A percentile compares a stretch with the other conserved stretches of the same genome.
These are phyloP conservation scores for Phlebopus sp. DNA, from an alignment of 1,284 basidiomycete species.

Conservation along the genomic window DNA sequence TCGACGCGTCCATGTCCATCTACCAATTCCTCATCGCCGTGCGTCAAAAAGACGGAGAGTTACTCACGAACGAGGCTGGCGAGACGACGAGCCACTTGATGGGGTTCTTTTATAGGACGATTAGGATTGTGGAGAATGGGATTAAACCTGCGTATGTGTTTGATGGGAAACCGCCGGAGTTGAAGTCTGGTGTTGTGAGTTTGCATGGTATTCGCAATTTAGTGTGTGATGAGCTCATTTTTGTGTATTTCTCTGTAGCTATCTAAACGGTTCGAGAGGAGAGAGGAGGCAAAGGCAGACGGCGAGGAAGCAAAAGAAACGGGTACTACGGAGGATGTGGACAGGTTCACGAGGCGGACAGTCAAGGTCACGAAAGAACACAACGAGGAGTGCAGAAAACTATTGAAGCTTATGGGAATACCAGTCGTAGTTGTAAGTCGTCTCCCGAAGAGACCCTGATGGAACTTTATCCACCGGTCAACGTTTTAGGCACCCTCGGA, in stretches of 20 bases:
- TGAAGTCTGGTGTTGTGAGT: conserved; percentile 95
- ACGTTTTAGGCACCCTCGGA: conserved; percentile 85
- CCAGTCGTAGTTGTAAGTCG: conserved; percentile 88
- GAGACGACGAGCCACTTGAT: conserved; percentile 98
- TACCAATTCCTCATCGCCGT: conserved; percentile 99
- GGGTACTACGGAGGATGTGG: conserved; percentile 87
- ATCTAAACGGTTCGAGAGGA: conserved; percentile 86
- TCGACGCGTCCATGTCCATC: conserved; percentile 96
- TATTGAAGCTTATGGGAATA: conserved; percentile 95
- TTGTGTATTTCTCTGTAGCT: conserved; percentile 52
- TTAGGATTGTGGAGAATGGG: conserved; percentile 98
- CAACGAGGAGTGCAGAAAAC: conserved; percentile 90
- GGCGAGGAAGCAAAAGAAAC: conserved; percentile 97
- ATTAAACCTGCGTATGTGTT: conserved; percentile 99
- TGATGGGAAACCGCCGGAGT: conserved; percentile 95
- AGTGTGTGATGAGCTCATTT: neutral
- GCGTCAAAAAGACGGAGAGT: conserved; percentile 92
- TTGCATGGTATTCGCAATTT: neutral
- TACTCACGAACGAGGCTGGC: conserved; percentile 94
- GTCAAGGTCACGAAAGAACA: conserved; percentile 96
- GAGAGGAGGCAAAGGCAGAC: conserved; percentile 92
- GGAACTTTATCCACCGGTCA: conserved; percentile 8
- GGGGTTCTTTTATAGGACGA: conserved; percentile 97
- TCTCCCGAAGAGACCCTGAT: conserved; percentile 11
- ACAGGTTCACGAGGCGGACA: conserved; percentile 86